phyloP scores from a whole-genome alignment of 2,329 filamentous ascomycete species.

The Talaromyces sp. region DNA sequence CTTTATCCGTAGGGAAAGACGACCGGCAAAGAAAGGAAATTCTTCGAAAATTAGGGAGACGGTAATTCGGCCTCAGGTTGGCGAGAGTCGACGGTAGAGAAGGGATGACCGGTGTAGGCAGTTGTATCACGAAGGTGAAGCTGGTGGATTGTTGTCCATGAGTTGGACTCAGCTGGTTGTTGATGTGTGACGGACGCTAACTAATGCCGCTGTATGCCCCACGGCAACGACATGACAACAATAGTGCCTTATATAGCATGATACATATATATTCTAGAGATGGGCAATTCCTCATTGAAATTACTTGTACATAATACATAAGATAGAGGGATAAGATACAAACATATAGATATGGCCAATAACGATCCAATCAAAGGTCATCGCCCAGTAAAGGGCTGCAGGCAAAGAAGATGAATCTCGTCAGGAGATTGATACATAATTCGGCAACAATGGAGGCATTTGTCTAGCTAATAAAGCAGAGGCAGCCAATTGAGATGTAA shows the following conservation, averaged over 20 bases:
- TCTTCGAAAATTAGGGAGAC: neutral
- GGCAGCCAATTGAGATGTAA: constrained; percentile 85
- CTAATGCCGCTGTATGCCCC: neutral
- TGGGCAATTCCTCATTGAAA: neutral
- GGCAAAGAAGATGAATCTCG: neutral
- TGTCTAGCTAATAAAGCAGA: constrained; percentile 90
- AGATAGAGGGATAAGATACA: neutral
- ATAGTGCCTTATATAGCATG: neutral
- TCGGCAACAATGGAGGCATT: neutral
- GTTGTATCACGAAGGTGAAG: neutral
- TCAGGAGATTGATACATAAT: neutral
- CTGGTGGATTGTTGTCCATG: constrained; percentile 6
- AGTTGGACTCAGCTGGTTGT: neutral
- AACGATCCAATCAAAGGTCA: neutral
- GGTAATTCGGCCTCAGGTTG: neutral
- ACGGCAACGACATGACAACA: constrained; percentile 15
- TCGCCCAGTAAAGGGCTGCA: neutral
- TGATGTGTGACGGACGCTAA: constrained; percentile 10
- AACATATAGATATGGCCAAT: neutral
- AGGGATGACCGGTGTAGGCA: neutral
- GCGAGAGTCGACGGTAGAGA: neutral
- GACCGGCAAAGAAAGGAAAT: neutral
- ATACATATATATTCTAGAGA: neutral
- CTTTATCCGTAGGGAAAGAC: neutral
- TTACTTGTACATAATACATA: constrained; percentile 9